A percentile compares a stretch with the other conserved stretches of the same genome.
phyloP scores from a whole-genome alignment of 208 protist species.

The Leishmania amazonensis region DNA sequence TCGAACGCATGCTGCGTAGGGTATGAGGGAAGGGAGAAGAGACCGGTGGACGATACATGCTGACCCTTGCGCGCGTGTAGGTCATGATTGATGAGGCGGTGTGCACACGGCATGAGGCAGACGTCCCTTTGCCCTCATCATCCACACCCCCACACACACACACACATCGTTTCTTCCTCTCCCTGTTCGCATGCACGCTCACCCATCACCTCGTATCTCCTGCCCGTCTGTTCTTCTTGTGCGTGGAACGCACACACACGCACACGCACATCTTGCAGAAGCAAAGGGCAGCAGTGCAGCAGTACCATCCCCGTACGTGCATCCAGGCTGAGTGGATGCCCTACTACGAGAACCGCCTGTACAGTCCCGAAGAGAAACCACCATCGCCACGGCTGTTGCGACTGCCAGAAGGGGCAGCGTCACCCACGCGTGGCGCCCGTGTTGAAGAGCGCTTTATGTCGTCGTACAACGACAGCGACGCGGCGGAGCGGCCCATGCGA shows the following conservation, averaged over 20 bases:
- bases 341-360: slow-evolving; percentile 11
- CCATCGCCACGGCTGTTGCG: neutral
- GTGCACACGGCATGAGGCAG: neutral
- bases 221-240: neutral
- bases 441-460: neutral
- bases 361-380: neutral
- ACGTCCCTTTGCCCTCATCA: neutral
- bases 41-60: neutral
- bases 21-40: neutral
- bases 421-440: slow-evolving; percentile 2
- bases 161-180: neutral
- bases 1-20: neutral
- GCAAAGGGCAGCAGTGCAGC: neutral
- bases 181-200: neutral
- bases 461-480: slow-evolving; percentile 1
- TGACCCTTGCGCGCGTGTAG: neutral
- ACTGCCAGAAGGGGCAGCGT: neutral
- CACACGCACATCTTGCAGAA: neutral
- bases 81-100: neutral
- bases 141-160: neutral
- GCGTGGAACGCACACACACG: neutral
- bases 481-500: slow-evolving; percentile 8
- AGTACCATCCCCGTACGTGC: neutral
- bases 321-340: neutral
- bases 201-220: neutral